Percentiles rank a stretch among this genome's conserved stretches.
These are phyloP conservation scores for Fusarium sp. DNA, from an alignment of 2,329 filamentous ascomycete genomes.

Conservation along the genomic window DNA sequence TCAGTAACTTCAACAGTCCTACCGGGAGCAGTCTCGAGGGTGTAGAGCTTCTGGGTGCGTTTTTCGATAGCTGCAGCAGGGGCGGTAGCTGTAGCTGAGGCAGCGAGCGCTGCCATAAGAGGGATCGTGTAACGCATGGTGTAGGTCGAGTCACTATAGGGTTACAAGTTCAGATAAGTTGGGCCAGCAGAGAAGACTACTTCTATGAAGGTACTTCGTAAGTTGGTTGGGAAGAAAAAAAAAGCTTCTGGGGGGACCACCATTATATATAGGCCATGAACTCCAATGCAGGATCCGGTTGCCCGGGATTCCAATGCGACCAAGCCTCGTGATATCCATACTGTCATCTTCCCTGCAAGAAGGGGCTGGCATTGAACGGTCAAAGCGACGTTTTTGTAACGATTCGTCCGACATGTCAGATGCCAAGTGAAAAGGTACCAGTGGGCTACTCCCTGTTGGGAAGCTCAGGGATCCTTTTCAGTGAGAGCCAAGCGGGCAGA, in stretches of 20 bases:
- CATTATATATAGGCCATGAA: conserved; percentile 1
- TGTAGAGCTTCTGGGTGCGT: conserved; percentile 27
- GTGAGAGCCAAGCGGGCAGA: conserved; percentile 9
- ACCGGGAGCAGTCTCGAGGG: conserved; percentile 14
- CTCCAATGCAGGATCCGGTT: not conserved
- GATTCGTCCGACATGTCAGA: not conserved
- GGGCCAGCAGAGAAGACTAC: not conserved
- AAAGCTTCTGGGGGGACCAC: not conserved
- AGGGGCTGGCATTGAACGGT: not conserved
- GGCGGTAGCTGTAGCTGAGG: conserved; percentile 13
- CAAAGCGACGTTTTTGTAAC: not conserved
- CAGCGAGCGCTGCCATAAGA: conserved; percentile 29
- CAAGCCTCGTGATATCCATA: not conserved
- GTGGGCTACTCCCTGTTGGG: conserved; percentile 21
- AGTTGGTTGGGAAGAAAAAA: not conserved
- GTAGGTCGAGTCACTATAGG: fast-evolving
- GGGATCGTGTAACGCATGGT: conserved; percentile 34
- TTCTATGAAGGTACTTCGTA: not conserved
- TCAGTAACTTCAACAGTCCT: conserved; percentile 36
- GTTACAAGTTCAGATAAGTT: not conserved
- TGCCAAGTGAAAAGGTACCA: conserved; percentile 21
- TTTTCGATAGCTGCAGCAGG: not conserved
- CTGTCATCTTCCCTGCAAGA: not conserved
- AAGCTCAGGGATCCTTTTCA: conserved; percentile 11
- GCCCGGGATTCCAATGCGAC: not conserved